These are phyloP conservation scores for Pilaira anomala DNA, from an alignment of 192 early-diverging fungal species.

Conservation along the genomic window DNA sequence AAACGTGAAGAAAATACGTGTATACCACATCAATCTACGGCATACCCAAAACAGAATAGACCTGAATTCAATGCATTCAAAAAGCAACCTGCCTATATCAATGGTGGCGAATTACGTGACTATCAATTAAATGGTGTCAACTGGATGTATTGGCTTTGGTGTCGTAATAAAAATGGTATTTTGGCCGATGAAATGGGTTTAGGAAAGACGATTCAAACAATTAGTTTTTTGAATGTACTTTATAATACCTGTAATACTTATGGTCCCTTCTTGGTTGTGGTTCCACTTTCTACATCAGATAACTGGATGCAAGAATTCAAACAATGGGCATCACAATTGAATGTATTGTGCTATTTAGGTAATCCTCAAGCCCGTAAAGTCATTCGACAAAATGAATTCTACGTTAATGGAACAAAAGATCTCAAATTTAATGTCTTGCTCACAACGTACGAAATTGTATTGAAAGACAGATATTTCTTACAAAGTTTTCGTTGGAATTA, in stretches of 20 bases:
- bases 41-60: conserved; percentile 52
- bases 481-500: conserved; percentile 88
- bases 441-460: conserved; percentile 93
- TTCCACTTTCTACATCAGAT: conserved; percentile 92
- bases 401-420: conserved; percentile 50
- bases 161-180: conserved; percentile 93
- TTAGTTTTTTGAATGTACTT: conserved; percentile 87
- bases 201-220: conserved; percentile 97
- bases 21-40: conserved; percentile 69
- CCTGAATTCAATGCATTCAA: conserved; percentile 75
- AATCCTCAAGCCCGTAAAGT: conserved; percentile 74
- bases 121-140: conserved; percentile 95
- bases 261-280: conserved; percentile 95
- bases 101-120: conserved; percentile 86
- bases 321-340: conserved; percentile 93
- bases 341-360: conserved; percentile 88
- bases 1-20: conserved; percentile 69
- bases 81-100: conserved; percentile 79
- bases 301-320: conserved; percentile 96
- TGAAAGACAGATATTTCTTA: conserved; percentile 83
- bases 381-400: conserved; percentile 96
- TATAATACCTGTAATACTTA: conserved; percentile 80
- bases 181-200: conserved; percentile 94
- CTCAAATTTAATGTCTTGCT: conserved; percentile 90
- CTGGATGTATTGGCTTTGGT: conserved; percentile 97